Evolutionary conservation across 495 filamentous ascomycete species (phyloP).

Genomic region (Podospora conica): DNA sequence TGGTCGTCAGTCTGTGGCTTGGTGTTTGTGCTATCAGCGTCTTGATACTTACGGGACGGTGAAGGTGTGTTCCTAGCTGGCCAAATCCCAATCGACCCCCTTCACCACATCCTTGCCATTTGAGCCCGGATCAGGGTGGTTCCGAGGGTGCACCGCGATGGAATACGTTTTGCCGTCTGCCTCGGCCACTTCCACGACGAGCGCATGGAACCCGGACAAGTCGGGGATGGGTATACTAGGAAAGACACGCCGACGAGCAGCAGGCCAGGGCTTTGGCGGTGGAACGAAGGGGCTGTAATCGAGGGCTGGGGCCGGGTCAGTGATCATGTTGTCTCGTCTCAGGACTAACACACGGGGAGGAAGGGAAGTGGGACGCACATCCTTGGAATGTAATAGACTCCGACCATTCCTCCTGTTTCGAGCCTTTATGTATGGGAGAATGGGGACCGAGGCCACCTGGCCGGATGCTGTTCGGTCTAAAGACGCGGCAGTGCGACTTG

Average conservation of each 20-base stretch:
- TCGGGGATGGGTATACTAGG: not conserved
- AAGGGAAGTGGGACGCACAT: not conserved
- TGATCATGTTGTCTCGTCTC: not conserved
- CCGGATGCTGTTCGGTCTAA: not conserved
- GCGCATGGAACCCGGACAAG: not conserved
- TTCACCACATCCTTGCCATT: not conserved
- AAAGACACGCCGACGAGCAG: not conserved
- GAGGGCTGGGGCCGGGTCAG: not conserved
- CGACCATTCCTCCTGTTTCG: not conserved
- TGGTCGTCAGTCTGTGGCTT: not conserved
- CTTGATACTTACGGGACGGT: not conserved
- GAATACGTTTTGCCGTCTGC: not conserved
- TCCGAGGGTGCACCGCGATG: not conserved
- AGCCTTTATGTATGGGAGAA: not conserved
- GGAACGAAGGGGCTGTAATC: not conserved
- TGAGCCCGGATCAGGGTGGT: not conserved
- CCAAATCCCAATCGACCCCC: not conserved
- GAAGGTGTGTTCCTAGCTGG: not conserved
- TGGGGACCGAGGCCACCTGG: not conserved
- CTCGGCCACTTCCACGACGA: not conserved
- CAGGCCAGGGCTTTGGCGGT: not conserved
- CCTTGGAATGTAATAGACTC: not conserved
- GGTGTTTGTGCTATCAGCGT: not conserved
- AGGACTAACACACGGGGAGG: not conserved
- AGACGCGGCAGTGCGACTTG: not conserved